Percentiles rank a stretch among this genome's conserved stretches.
phyloP scores from a whole-genome alignment of 768 basidiomycete species.

The Naganishia kalamii region DNA sequence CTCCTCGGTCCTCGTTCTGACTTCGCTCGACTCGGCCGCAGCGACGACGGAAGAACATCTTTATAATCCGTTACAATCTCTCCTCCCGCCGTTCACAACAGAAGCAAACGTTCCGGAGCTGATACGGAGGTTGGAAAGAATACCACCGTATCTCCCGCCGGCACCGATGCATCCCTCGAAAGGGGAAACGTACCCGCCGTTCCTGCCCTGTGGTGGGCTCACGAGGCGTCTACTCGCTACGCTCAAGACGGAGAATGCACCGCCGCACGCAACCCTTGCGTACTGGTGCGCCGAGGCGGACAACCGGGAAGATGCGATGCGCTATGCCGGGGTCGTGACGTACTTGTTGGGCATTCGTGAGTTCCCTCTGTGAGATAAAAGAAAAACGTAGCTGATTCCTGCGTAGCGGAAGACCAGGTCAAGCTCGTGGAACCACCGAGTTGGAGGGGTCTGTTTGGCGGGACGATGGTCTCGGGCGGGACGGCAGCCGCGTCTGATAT shows the following conservation, averaged over 20 bases:
- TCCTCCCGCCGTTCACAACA: neutral
- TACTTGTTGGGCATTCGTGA: constrained; percentile 11
- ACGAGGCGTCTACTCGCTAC: neutral
- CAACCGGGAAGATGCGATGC: constrained; percentile 18
- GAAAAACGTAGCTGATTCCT: no score
- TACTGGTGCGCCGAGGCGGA: constrained; percentile 19
- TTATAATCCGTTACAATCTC: neutral
- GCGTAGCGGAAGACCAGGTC: neutral
- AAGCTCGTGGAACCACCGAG: constrained; percentile 2
- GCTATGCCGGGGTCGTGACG: neutral
- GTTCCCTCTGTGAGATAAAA: neutral
- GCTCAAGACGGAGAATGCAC: neutral
- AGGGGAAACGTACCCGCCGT: neutral
- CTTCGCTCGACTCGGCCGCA: constrained; percentile 17
- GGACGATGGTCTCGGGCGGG: neutral
- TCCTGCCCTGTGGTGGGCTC: neutral
- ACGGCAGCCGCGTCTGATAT: constrained; percentile 1
- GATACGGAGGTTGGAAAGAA: neutral
- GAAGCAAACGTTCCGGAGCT: neutral
- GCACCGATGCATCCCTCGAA: neutral
- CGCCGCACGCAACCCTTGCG: neutral
- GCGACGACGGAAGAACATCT: constrained; percentile 14
- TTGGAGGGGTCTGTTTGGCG: constrained; percentile 13
- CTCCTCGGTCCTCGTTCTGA: constrained; percentile 6
- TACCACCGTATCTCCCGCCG: neutral